Evolutionary conservation across 345 rosid genomes (phyloP), one percentile per base, ranked within the genome.

Genomic region (Syzygium aqueum): DNA sequence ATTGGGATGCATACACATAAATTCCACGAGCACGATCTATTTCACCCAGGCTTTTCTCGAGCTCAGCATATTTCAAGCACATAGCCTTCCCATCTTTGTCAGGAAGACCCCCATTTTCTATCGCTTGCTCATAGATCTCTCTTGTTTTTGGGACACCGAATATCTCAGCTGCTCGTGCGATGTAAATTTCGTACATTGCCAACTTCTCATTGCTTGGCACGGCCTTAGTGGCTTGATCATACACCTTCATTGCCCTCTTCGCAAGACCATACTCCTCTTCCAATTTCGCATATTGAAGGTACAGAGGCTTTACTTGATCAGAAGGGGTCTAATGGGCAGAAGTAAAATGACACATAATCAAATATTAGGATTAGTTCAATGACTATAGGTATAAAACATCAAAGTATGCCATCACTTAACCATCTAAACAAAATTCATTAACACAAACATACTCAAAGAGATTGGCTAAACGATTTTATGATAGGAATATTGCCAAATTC

Each of bases 201-300:
- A 97, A 92, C 89, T 93, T 95, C 92, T 96, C 99, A 16, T 87
- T 90, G 90, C 94, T 93, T 19, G 99, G 99, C 87, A 97, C 98
- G 25, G 96, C 96, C 86, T 96, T 96, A 33, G 98, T 94, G 61
- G 99, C 99, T 89, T 95, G 96, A 91, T 95, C 96, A 85, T 97
- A 97, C 61, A 97, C 98, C 88, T 94, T 95, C 99, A 97, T 97
- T 25, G 99, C 99, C 89, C 98, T 93, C 91, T 97, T 97, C 61
- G 99, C 99, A 77, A 97, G 90, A 88, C 99, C 99, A 87, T 92
- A 95, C 86, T 97, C 99, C 89, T 96, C 99, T 89, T 97, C 99
- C 82, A 97, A 91, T 92, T 97, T 97, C 43, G 99, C 99, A 90
- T 95, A 97, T 88, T 96, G 98, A 89, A 97, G 99, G 90, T 92